Percentiles rank a stretch among this genome's conserved stretches.
phyloP scores from a whole-genome alignment of 108 stramenopile species.

The Phaeodactylum tricornutum region DNA sequence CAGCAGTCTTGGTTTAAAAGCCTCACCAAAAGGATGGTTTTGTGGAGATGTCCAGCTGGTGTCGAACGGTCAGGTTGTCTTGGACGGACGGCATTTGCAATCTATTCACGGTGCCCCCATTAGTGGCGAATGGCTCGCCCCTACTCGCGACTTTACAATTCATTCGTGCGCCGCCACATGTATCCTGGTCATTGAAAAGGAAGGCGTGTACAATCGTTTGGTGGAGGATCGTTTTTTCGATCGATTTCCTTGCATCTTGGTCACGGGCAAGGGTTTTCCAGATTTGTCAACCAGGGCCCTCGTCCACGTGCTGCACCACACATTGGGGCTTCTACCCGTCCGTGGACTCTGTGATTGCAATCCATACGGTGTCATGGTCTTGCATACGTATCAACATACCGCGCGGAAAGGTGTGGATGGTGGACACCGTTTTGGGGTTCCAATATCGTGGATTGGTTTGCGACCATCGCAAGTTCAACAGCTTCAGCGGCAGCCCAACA shows the following conservation, averaged over 20 bases:
- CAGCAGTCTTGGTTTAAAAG: conserved; percentile 50
- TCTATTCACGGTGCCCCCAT: conserved; percentile 51
- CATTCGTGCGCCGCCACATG: conserved; percentile 21
- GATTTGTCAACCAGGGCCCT: conserved; percentile 82
- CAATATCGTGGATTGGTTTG: conserved; percentile 72
- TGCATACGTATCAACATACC: conserved; percentile 51
- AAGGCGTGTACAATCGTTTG: conserved; percentile 92
- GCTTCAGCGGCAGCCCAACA: conserved; percentile 18
- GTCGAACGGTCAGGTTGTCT: conserved; percentile 18
- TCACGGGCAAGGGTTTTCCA: conserved; percentile 96
- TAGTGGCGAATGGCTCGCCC: conserved; percentile 43
- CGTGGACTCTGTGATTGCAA: conserved; percentile 75
- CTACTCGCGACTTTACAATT: conserved; percentile 10
- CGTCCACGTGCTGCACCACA: conserved; percentile 41
- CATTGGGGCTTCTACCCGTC: conserved; percentile 55
- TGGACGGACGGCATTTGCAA: conserved; percentile 32
- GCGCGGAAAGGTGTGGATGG: conserved; percentile 32
- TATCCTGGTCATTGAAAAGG: conserved; percentile 96
- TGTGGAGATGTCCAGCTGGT: conserved; percentile 55
- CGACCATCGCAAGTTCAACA: conserved; percentile 40
- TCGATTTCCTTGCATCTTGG: conserved; percentile 84
- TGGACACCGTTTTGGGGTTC: conserved; percentile 24
- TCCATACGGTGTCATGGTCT: conserved; percentile 68
- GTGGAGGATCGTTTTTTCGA: conserved; percentile 90
- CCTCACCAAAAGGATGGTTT: conserved; percentile 85